Evolutionary conservation across 2,329 filamentous ascomycete genomes (phyloP).

Genomic region (Coniochaeta sp.): DNA sequence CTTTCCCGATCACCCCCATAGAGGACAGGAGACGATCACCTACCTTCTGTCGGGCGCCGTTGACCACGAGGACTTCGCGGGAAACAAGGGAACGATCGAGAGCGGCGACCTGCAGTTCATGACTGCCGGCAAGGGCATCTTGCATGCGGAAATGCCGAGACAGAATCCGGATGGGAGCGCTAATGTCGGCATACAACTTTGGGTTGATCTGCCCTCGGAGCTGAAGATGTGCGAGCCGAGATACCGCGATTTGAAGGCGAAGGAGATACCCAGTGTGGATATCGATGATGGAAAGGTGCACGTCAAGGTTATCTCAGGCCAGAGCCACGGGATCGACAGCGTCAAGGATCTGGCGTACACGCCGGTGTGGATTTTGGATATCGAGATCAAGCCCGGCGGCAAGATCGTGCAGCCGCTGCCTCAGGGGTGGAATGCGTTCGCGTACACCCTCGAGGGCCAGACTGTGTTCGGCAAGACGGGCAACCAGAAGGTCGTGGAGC

Average conservation of each 20-base stretch:
- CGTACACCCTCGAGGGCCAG: constrained; percentile 73
- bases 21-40: constrained; percentile 82
- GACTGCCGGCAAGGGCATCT: constrained; percentile 86
- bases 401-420: constrained; percentile 70
- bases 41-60: constrained; percentile 81
- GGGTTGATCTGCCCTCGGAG: constrained; percentile 80
- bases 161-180: constrained; percentile 67
- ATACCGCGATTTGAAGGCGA: constrained; percentile 75
- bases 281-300: constrained; percentile 66
- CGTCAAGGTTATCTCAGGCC: constrained; percentile 87
- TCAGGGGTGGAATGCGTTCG: constrained; percentile 80
- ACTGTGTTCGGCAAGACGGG: constrained; percentile 53
- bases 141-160: constrained; percentile 92
- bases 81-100: constrained; percentile 75
- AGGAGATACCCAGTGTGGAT: constrained; percentile 71
- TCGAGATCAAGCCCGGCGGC: constrained; percentile 74
- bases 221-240: constrained; percentile 87
- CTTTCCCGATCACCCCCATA: constrained; percentile 80
- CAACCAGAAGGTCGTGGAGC: constrained; percentile 46
- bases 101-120: constrained; percentile 95
- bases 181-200: constrained; percentile 87
- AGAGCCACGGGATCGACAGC: constrained; percentile 75
- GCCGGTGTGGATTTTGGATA: constrained; percentile 90
- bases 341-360: constrained; percentile 91
- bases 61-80: constrained; percentile 89